These are phyloP conservation scores for Tolypocladium sp. DNA, from an alignment of 2,329 filamentous ascomycete genomes.

Conservation along the genomic window DNA sequence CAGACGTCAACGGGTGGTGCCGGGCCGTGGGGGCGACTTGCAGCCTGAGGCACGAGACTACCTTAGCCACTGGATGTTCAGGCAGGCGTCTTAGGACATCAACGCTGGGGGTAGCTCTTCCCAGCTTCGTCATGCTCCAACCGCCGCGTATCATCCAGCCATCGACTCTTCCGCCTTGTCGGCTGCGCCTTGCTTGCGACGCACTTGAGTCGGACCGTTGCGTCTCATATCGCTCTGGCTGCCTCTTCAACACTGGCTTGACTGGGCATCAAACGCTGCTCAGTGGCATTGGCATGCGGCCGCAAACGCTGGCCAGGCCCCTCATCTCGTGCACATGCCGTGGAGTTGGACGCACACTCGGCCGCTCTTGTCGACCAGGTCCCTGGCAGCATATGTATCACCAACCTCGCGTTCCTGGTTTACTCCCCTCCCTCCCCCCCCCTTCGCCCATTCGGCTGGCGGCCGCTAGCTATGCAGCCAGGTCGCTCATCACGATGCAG, in stretches of 20 bases:
- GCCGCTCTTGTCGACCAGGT: background rate
- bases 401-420: background rate
- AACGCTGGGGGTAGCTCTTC: background rate
- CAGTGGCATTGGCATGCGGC: background rate
- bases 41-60: slow-evolving; percentile 2
- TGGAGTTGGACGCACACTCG: background rate
- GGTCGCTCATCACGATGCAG: background rate
- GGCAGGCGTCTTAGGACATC: background rate
- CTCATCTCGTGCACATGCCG: background rate
- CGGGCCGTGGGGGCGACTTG: background rate
- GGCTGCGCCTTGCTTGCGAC: background rate
- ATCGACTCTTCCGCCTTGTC: background rate
- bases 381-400: background rate
- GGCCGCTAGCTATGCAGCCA: background rate
- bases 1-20: background rate
- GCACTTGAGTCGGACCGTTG: background rate
- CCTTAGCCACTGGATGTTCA: background rate
- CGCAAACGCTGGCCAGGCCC: background rate
- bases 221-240: background rate
- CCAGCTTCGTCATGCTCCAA: background rate
- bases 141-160: background rate
- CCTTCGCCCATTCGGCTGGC: background rate
- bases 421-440: no score
- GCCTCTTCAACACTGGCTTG: background rate
- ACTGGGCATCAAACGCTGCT: background rate